phyloP scores from a whole-genome alignment of 2,329 filamentous ascomycete species.

The Alternaria angustiovoidea region DNA sequence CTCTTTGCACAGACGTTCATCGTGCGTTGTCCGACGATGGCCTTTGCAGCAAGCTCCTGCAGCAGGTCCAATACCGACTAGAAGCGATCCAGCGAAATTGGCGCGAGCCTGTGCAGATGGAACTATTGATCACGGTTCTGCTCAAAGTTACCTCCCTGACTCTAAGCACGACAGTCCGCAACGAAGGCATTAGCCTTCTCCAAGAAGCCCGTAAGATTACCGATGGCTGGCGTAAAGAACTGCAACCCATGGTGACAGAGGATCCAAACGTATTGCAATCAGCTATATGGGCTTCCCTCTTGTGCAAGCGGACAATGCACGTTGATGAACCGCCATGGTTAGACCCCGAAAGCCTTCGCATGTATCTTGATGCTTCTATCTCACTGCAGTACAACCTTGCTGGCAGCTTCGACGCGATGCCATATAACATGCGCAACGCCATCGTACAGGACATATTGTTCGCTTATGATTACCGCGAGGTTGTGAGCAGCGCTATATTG shows the following conservation, averaged over 20 bases:
- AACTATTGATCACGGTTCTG: constrained; percentile 62
- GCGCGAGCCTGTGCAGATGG: constrained; percentile 67
- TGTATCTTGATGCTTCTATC: constrained; percentile 54
- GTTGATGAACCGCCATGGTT: constrained; percentile 2
- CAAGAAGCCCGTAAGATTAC: constrained; percentile 54
- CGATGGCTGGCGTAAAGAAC: constrained; percentile 61
- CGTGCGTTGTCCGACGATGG: constrained; percentile 56
- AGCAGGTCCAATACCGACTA: constrained; percentile 60
- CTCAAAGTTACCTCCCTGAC: constrained; percentile 52
- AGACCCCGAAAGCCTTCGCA: constrained; percentile 18
- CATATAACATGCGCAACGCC: constrained; percentile 47
- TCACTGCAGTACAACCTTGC: constrained; percentile 59
- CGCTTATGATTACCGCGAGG: constrained; percentile 46
- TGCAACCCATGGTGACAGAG: constrained; percentile 51
- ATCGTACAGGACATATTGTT: constrained; percentile 60
- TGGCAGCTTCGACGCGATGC: constrained; percentile 48
- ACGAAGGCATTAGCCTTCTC: constrained; percentile 47
- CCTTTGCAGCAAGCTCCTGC: constrained; percentile 61
- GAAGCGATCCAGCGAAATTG: constrained; percentile 62
- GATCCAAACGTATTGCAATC: constrained; percentile 54
- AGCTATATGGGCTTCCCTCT: constrained; percentile 63
- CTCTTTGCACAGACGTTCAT: constrained; percentile 56
- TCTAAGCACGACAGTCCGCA: constrained; percentile 18
- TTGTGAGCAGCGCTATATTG: constrained; percentile 50
- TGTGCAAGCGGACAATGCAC: constrained; percentile 62